Conservation (phyloP, 768 basidiomycete genomes). For the Ramaria rubella region DNA sequence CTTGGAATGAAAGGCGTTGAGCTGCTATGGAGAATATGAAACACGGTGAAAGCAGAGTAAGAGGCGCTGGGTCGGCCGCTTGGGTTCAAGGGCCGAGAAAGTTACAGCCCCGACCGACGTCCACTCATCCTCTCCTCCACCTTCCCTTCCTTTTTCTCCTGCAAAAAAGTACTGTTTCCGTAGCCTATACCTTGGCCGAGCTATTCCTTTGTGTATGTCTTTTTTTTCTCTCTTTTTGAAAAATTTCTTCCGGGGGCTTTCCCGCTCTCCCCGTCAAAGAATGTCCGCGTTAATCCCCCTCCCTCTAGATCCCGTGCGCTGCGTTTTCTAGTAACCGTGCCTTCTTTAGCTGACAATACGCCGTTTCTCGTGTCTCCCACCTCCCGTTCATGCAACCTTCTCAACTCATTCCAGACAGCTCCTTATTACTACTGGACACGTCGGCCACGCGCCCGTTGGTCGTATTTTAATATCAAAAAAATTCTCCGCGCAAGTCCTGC, state of each 20-base stretch:
- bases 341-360: background rate
- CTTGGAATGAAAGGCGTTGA: constrained; percentile 6
- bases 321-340: background rate
- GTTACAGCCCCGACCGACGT: constrained; percentile 1
- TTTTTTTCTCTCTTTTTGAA: background rate
- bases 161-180: constrained; percentile 16
- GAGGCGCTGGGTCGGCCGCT: constrained; percentile 24
- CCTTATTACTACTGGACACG: background rate
- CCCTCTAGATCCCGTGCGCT: constrained; percentile 3
- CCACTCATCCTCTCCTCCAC: constrained; percentile 1
- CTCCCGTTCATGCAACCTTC: background rate
- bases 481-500: constrained; percentile 24
- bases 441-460: background rate
- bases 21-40: constrained; percentile 5
- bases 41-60: background rate
- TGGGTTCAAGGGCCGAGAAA: constrained; percentile 30
- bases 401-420: background rate
- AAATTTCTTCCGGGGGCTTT: background rate
- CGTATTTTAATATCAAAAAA: constrained; percentile 28
- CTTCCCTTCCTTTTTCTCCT: background rate
- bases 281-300: background rate
- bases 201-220: background rate
- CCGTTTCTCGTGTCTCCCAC: background rate
- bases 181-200: constrained; percentile 31
- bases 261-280: no score